Percentiles rank a stretch among this genome's conserved stretches.
Evolutionary conservation across 2,329 filamentous ascomycete genomes (phyloP).

Genomic region (Cladophialophora carrionii): DNA sequence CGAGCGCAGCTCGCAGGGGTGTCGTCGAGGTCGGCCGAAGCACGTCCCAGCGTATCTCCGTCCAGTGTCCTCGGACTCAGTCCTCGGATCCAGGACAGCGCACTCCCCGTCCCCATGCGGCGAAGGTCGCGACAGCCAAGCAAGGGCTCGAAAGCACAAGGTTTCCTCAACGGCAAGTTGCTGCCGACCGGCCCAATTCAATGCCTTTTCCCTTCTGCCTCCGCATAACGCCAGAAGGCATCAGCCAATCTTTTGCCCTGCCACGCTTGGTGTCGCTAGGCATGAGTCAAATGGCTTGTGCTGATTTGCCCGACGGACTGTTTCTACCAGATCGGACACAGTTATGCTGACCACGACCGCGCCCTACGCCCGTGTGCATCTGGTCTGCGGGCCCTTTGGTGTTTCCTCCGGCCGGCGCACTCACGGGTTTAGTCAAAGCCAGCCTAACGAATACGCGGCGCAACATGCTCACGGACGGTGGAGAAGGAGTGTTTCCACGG

Average conservation of each 20-base stretch:
- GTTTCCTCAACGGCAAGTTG: constrained; percentile 18
- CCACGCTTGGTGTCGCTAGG: constrained; percentile 19
- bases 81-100: background rate
- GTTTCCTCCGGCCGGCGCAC: constrained; percentile 12
- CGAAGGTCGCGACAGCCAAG: constrained; percentile 5
- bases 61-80: background rate
- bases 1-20: background rate
- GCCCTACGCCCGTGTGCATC: constrained; percentile 19
- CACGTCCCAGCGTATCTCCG: background rate
- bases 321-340: constrained; percentile 12
- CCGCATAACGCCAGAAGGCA: constrained; percentile 17
- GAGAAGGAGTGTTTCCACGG: constrained; percentile 20
- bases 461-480: constrained; percentile 5
- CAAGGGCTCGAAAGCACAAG: background rate
- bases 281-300: constrained; percentile 28
- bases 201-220: background rate
- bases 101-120: constrained; percentile 12
- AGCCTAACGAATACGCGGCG: constrained; percentile 18
- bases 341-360: constrained; percentile 15
- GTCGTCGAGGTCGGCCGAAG: constrained; percentile 11
- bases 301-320: constrained; percentile 24
- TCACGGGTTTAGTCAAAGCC: constrained; percentile 25
- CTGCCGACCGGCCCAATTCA: constrained; percentile 24
- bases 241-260: constrained; percentile 22
- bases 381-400: constrained; percentile 13